Percentiles rank a stretch among this genome's conserved stretches.
phyloP scores from a whole-genome alignment of 2,329 filamentous ascomycete genomes.

The Sporothrix inflata region DNA sequence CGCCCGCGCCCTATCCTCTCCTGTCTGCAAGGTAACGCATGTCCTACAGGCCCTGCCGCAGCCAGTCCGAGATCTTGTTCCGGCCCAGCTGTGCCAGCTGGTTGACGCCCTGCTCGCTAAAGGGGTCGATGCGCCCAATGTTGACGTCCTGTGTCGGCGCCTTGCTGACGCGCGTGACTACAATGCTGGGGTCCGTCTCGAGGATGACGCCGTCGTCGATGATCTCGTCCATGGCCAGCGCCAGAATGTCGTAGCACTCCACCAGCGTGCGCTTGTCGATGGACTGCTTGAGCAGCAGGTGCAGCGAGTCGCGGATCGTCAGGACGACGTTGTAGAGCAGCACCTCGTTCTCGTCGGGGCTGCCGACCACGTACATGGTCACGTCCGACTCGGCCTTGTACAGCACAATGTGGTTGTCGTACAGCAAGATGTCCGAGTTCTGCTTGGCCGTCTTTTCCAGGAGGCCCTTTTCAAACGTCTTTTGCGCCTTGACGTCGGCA shows the following conservation, averaged over 20 bases:
- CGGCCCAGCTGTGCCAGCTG: conserved; percentile 94
- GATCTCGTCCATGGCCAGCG: conserved; percentile 92
- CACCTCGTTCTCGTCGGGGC: conserved; percentile 93
- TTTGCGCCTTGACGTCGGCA: conserved; percentile 87
- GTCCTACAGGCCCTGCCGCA: conserved; percentile 76
- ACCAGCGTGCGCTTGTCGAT: conserved; percentile 97
- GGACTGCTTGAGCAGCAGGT: conserved; percentile 93
- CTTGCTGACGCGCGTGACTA: conserved; percentile 88
- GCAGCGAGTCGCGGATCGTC: conserved; percentile 85
- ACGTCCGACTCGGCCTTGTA: conserved; percentile 99
- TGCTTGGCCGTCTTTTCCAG: conserved; percentile 95
- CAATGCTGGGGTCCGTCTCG: conserved; percentile 93
- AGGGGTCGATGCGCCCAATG: conserved; percentile 83
- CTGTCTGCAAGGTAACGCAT: neutral
- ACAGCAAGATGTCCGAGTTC: conserved; percentile 92
- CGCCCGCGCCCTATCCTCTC: conserved; percentile 26
- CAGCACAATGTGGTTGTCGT: conserved; percentile 93
- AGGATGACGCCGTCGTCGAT: conserved; percentile 95
- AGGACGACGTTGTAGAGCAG: conserved; percentile 93
- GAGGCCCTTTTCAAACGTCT: conserved; percentile 93
- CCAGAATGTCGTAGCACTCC: conserved; percentile 97
- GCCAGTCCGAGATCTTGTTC: conserved; percentile 84
- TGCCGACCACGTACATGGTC: conserved; percentile 89
- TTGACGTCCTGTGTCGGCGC: conserved; percentile 90
- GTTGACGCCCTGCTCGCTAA: conserved; percentile 92